Evolutionary conservation across 768 basidiomycete genomes (phyloP), one percentile per base, ranked within the genome.

Genomic region (Suillus fuscotomentosus): DNA sequence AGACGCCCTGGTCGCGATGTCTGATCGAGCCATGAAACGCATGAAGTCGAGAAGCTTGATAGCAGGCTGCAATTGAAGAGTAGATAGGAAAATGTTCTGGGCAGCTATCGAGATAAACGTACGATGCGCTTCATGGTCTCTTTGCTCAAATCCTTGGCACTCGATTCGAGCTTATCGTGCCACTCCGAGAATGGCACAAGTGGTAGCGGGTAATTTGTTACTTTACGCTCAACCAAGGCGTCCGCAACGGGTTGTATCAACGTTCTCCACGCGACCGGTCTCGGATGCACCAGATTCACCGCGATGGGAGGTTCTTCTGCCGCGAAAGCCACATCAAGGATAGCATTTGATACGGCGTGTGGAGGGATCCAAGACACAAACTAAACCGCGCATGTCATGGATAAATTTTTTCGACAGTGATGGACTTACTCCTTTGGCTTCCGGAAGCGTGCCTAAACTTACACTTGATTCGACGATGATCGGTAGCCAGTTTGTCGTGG

Each of bases 401-500:
- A 60, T 31, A 15, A 4, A 24, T 20, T 22, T 2, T 1, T 3
- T 41, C 11, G n/a, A 31, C 9, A 41, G 13, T 22, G 43, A 50
- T 10, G 2, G 27, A 66, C 72, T 64, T 48, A 75, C 73, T 41
- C 73, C 74, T 56, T 66, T 60, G 24, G 64, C 63, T 13, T 71
- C 67, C 31, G 75, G 75, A 22, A 76, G 65, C 34, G 31, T 65
- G 8, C 69, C 72, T 10, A 76, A 51, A 42, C 60, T 53, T 31
- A 74, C n/a, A 54, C 76, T 76, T 0, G 77, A 75, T 60, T 78
- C 73, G 17, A 81, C 73, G 4, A 84, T 69, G 43, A 77, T 74
- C 17, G 84, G 82, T 36, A 84, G 67, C 84, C 84, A 85, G 55
- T 84, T 82, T 0, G 71, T 77, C 3, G 75, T 72, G 3, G 75